Conservation (phyloP, 2,329 filamentous ascomycete species). For the Beauveria scarabaeidicola region DNA sequence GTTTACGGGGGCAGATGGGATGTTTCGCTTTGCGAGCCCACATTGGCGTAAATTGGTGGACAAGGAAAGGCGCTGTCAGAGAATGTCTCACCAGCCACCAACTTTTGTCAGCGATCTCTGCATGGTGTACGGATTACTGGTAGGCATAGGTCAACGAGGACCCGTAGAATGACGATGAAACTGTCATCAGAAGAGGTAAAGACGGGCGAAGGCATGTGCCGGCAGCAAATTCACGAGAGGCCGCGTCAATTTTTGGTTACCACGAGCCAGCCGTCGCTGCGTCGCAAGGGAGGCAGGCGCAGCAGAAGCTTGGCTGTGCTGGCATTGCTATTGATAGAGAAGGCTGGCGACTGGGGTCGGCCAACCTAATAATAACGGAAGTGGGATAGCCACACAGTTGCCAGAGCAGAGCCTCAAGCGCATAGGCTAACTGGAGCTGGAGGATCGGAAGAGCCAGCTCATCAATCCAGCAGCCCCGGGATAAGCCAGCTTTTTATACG, state of each 20-base stretch:
- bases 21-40: background rate
- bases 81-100: slow-evolving; percentile 4
- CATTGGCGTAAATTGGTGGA: background rate
- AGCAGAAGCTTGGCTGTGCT: background rate
- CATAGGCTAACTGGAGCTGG: background rate
- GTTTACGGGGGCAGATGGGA: background rate
- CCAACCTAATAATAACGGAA: background rate
- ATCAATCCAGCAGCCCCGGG: background rate
- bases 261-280: background rate
- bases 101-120: background rate
- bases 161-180: background rate
- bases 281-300: background rate
- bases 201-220: background rate
- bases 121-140: too few relatives aligned
- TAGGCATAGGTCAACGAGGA: background rate
- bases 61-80: background rate
- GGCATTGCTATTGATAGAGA: background rate
- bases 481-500: background rate
- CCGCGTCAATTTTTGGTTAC: background rate
- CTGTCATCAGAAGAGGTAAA: background rate
- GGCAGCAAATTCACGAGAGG: background rate
- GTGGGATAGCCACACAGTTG: background rate
- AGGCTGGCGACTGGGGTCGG: background rate
- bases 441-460: background rate
- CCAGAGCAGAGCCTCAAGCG: background rate